Evolutionary conservation across 495 filamentous ascomycete species (phyloP), one percentile per base, ranked within the genome.

Genomic region (Neurospora tetraspora): DNA sequence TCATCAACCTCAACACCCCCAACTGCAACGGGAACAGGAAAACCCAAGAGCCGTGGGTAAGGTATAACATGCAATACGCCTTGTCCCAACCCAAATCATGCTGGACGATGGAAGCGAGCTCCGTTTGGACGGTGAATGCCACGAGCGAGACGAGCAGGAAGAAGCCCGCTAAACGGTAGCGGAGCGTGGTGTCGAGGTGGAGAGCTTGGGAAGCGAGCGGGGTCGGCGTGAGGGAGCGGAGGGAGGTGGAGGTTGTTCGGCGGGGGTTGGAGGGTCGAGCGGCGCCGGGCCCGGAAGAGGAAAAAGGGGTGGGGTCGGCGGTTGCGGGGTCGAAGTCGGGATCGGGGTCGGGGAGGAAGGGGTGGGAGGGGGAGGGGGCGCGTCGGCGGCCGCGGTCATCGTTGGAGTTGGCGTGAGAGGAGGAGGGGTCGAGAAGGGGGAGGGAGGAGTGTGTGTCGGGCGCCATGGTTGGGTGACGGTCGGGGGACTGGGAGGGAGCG

Each of bases 51-150:
- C 94, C 91, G 83, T 99, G 96, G 1, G 95, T 99, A 68, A 99
- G 83, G 80, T 96, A 99, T 87, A 99, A 86, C 96, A 99, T 99
- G 85, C 91, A 94, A 84, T 98, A 99, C 34, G 95, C 91, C 83
- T 99, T 98, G 79, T 95, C 89, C 96, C 96, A 99, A 39, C 89
- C 86, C 72, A 97, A 80, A 47, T 94, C 90, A 81, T 93, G 89
- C 80, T 97, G 93, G 47, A 99, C 94, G 80, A 97, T 94, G 9
- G 94, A 90, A 4, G 96, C 94, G 16, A 97, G 94, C 84, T 97
- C 94, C 7, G 96, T 98, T 85, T 99, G 96, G 6, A 97, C 83
- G 39, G 83, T 84, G 81, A 99, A 99, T 77, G 91, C 89, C 23
- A 94, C 82, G 76, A 99, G 83, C 76, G 91, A 94, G 72, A 97